Base-by-base conservation (phyloP, 768 basidiomycete species). In the Neoboletus brunneissimus region DNA sequence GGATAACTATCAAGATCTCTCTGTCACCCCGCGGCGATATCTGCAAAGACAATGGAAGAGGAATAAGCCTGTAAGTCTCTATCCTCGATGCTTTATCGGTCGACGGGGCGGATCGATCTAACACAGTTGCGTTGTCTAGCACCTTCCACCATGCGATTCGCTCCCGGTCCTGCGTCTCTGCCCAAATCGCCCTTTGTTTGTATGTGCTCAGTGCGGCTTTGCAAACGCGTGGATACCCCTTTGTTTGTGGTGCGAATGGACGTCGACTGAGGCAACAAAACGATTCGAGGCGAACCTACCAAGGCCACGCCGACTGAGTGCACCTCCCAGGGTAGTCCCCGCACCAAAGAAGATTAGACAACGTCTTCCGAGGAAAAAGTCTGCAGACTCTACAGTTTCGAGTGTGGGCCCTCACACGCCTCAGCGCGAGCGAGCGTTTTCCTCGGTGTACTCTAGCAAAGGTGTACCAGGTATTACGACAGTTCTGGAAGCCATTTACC, bases 241-340 rank as follows among this genome's bases (percentile, higher is more conserved):
- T 56, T 81, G 79, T 69, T 64, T 81, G 18, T 81, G 79, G 78
- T 80, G 80, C 64, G 66, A 73, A 58, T 81, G 79, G 79, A 73
- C 76, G 5, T 80, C 77, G 25, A 63, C 70, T 18, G 73, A 68
- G 50, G 75, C 78, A 5, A 70, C 71, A 57, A 72, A 65, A 50
- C 71, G 69, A 45, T 78, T 76, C 59, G 75, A 79, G 59, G 57
- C 65, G 23, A 74, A 67, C 42, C 68, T 70, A 55, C 74, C 77
- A 35, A 73, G 78, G 20, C 62, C 72, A 29, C 70, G 70, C 48
- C 56, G 70, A 53, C 53, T 72, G 48, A 72, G 70, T 37, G 72
- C 70, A 16, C 67, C 69, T 0, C 51, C 64, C 15, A 64, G 61
- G 48, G 51, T 35, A 29, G 59, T 51, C 6, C 55, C 56, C 13